Conservation (phyloP, 495 filamentous ascomycete species). For the Aspergillus affinis region DNA sequence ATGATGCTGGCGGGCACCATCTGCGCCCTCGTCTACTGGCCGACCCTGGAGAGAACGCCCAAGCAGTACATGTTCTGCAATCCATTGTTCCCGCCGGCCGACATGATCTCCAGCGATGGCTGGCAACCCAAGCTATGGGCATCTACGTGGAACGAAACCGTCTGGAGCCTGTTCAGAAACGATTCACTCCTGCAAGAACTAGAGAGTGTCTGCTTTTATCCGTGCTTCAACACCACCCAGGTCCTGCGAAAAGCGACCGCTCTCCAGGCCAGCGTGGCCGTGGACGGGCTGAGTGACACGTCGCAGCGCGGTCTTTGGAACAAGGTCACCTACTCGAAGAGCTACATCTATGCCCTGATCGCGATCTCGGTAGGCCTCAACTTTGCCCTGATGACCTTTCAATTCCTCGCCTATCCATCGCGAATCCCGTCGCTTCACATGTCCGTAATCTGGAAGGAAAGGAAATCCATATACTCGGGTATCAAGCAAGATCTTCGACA, state of each 20-base stretch:
- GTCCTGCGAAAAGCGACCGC: conserved; percentile 23
- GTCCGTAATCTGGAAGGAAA: conserved; percentile 26
- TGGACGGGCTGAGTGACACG: background rate
- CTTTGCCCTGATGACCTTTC: conserved; percentile 23
- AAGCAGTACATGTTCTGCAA: conserved; percentile 37
- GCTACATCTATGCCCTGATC: conserved; percentile 38
- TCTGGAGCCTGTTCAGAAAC: conserved; percentile 32
- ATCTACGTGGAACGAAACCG: conserved; percentile 31
- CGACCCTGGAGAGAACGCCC: conserved; percentile 15
- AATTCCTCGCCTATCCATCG: conserved; percentile 28
- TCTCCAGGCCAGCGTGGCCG: conserved; percentile 18
- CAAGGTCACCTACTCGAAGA: conserved; percentile 26
- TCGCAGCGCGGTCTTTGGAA: conserved; percentile 17
- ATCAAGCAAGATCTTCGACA: conserved; percentile 23
- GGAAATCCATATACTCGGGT: conserved; percentile 20
- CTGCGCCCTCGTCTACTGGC: conserved; percentile 28
- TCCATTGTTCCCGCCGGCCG: conserved; percentile 25
- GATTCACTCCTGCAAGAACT: conserved; percentile 21
- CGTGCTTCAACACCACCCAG: conserved; percentile 36
- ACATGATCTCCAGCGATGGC: conserved; percentile 27
- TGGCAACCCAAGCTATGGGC: conserved; percentile 27
- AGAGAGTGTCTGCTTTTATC: conserved; percentile 31
- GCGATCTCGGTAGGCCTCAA: conserved; percentile 28
- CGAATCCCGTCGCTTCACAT: conserved; percentile 28
- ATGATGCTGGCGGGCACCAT: conserved; percentile 35